phyloP scores from a whole-genome alignment of 139 green algal species.

The Deuterostichococcus epilithicus region DNA sequence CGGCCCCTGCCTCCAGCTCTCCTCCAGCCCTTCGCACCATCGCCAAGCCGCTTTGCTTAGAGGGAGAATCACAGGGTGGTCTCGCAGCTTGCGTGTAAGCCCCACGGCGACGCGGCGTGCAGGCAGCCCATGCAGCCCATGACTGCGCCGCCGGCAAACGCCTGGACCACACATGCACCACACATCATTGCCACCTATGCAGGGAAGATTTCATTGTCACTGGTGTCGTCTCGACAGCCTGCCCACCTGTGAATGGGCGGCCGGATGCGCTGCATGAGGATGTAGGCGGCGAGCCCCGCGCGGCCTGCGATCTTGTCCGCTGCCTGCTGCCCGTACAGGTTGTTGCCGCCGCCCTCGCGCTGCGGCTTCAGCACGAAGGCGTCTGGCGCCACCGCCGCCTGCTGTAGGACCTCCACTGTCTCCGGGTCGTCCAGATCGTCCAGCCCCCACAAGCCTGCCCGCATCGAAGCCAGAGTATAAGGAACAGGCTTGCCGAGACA shows the following conservation, averaged over 20 bases:
- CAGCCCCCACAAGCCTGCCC: slow-evolving; percentile 79
- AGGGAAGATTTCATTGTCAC: too few species aligned
- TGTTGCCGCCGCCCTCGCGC: slow-evolving; percentile 96
- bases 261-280: slow-evolving; percentile 96
- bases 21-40: too few species aligned
- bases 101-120: too few species aligned
- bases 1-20: too few species aligned
- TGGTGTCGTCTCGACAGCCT: slow-evolving; percentile 6
- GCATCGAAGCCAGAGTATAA: background rate
- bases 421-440: slow-evolving; percentile 59
- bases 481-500: too few species aligned
- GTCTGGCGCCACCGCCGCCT: slow-evolving; percentile 68
- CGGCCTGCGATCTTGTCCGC: slow-evolving; percentile 43
- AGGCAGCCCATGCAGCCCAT: too few species aligned
- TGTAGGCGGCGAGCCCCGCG: slow-evolving; percentile 74
- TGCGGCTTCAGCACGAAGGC: slow-evolving; percentile 92
- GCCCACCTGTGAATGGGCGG: slow-evolving; percentile 55
- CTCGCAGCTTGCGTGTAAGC: too few species aligned
- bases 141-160: too few species aligned
- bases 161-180: too few species aligned
- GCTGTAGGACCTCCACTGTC: slow-evolving; percentile 41
- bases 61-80: too few species aligned
- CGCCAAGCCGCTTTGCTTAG: too few species aligned
- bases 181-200: too few species aligned
- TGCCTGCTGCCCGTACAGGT: slow-evolving; percentile 78